These are phyloP conservation scores for Botrytis deweyae DNA, from an alignment of 2,329 filamentous ascomycete species.

Conservation along the genomic window DNA sequence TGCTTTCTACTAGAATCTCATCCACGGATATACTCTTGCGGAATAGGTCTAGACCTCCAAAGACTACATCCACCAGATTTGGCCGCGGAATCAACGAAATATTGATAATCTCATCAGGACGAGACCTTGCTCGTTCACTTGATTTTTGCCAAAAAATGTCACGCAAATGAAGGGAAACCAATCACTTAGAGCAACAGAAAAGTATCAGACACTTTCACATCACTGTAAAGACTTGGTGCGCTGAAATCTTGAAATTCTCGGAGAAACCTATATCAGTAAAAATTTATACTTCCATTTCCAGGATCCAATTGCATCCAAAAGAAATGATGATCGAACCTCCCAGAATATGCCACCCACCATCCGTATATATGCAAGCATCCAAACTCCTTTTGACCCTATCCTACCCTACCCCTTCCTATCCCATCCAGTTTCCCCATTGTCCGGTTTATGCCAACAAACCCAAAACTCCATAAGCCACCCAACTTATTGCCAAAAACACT, in stretches of 20 bases:
- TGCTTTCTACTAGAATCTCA: not conserved
- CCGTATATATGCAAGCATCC: not conserved
- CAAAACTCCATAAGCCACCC: not conserved
- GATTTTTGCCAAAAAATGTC: too few relatives aligned
- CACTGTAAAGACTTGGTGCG: not conserved
- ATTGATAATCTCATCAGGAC: not conserved
- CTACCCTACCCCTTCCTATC: not conserved
- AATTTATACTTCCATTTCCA: not conserved
- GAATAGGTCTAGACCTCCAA: not conserved
- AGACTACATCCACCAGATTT: not conserved
- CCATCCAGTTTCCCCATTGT: not conserved
- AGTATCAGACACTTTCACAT: not conserved
- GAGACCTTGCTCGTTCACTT: not conserved
- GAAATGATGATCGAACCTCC: not conserved
- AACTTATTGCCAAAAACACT: not conserved
- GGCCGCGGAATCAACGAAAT: not conserved
- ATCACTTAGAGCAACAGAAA: accelerated
- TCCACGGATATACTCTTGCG: not conserved
- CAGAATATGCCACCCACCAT: not conserved
- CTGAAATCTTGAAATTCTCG: too few relatives aligned
- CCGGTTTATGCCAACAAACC: conserved; percentile 3
- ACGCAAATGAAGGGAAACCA: too few relatives aligned
- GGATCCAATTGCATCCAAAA: not conserved
- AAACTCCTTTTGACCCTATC: not conserved
- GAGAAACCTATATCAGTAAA: not conserved